Evolutionary conservation across 306 rosid species (phyloP).

Genomic region (Vachellia pachyceras): DNA sequence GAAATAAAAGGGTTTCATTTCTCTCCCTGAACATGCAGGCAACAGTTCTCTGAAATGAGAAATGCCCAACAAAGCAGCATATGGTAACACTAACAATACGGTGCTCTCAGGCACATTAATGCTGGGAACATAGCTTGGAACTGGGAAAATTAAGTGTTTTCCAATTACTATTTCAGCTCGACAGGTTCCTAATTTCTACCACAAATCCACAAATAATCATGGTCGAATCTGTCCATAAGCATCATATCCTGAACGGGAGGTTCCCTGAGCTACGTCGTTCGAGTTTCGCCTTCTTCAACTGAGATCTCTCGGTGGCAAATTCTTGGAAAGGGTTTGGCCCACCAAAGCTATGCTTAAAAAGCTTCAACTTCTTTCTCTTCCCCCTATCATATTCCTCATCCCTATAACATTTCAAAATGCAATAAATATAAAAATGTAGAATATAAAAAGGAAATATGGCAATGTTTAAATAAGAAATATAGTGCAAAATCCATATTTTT

Average conservation of each 20-base stretch:
- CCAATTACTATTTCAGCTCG: conserved; percentile 39
- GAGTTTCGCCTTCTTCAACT: conserved; percentile 55
- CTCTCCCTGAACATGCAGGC: conserved; percentile 1
- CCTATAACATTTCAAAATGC: conserved; percentile 52
- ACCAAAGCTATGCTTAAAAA: conserved; percentile 51
- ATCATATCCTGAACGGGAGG: conserved; percentile 81
- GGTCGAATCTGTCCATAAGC: background rate
- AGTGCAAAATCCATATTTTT: too few species aligned
- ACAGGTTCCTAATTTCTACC: conserved; percentile 38
- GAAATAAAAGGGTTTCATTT: conserved; percentile 39
- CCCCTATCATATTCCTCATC: conserved; percentile 91
- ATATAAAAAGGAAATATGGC: too few species aligned
- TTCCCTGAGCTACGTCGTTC: conserved; percentile 60
- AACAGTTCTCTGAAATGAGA: conserved; percentile 35
- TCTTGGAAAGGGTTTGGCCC: conserved; percentile 84
- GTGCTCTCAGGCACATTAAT: conserved; percentile 14
- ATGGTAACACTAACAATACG: conserved; percentile 25
- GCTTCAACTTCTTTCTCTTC: conserved; percentile 78
- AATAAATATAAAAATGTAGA: background rate
- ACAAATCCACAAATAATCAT: conserved; percentile 9
- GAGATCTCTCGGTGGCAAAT: conserved; percentile 57
- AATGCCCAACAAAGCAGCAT: conserved; percentile 27
- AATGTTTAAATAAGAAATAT: too few species aligned
- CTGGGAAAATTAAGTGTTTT: conserved; percentile 37
- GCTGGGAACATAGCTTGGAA: conserved; percentile 34